These are phyloP conservation scores for Termitomyces sp. DNA, from an alignment of 1,284 basidiomycete genomes.

Conservation along the genomic window DNA sequence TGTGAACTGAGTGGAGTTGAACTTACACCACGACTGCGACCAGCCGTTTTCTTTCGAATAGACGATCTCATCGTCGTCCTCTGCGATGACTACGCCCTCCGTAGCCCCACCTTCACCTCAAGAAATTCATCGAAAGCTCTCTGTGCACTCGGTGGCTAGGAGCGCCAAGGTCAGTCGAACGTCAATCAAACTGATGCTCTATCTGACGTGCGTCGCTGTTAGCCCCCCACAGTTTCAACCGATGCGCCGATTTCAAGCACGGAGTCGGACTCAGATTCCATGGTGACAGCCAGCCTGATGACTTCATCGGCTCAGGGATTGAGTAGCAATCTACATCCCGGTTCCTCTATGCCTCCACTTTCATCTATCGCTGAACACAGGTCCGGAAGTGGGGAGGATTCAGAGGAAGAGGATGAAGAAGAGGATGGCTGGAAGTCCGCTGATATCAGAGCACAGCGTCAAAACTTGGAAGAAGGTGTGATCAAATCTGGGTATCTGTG, in stretches of 20 bases:
- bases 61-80: constrained; percentile 1
- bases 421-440: constrained; percentile 59
- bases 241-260: constrained; percentile 61
- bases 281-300: constrained; percentile 48
- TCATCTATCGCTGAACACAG: constrained; percentile 72
- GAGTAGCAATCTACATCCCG: constrained; percentile 23
- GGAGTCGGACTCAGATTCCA: constrained; percentile 85
- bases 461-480: constrained; percentile 64
- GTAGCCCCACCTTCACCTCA: constrained; percentile 77
- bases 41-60: constrained; percentile 2
- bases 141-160: constrained; percentile 59
- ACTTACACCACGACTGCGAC: constrained; percentile 4
- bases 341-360: constrained; percentile 46
- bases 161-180: constrained; percentile 35
- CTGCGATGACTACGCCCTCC: constrained; percentile 38
- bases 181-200: constrained; percentile 9
- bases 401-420: constrained; percentile 68
- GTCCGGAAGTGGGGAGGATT: constrained; percentile 66
- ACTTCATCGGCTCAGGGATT: constrained; percentile 30
- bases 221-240: constrained; percentile 29
- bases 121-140: constrained; percentile 85
- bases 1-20: constrained; percentile 1
- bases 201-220: constrained; percentile 9
- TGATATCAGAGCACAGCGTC: constrained; percentile 33
- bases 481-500: constrained; percentile 89